Evolutionary conservation across 1,284 basidiomycete genomes (phyloP).

Genomic region (Malassezia japonica): DNA sequence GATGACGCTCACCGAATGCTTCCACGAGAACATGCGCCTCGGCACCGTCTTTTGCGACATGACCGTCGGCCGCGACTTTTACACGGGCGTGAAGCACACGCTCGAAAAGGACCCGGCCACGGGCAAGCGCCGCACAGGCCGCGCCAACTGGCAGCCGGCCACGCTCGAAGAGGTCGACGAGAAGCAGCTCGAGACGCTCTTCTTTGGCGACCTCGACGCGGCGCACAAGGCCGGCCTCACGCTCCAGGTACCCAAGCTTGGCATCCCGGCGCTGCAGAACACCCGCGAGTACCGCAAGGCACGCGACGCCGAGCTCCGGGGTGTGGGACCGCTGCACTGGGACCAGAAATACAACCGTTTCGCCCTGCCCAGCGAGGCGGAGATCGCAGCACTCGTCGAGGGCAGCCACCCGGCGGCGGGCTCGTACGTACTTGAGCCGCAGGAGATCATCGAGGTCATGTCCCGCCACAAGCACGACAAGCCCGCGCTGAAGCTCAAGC

Average conservation of each 20-base stretch:
- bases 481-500: slow-evolving; percentile 29
- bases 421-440: slow-evolving; percentile 21
- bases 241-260: slow-evolving; percentile 24
- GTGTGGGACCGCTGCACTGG: slow-evolving; percentile 37
- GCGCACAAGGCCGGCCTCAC: slow-evolving; percentile 28
- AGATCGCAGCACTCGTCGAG: slow-evolving; percentile 32
- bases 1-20: slow-evolving; percentile 31
- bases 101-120: slow-evolving; percentile 38
- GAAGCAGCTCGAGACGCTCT: slow-evolving; percentile 22
- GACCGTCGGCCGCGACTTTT: slow-evolving; percentile 47
- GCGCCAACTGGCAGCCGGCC: slow-evolving; percentile 29
- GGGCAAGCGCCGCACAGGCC: slow-evolving; percentile 34
- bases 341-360: slow-evolving; percentile 33
- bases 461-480: slow-evolving; percentile 26
- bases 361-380: slow-evolving; percentile 42
- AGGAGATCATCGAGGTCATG: slow-evolving; percentile 25
- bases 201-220: slow-evolving; percentile 29
- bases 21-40: slow-evolving; percentile 42
- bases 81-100: slow-evolving; percentile 38
- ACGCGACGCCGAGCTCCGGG: slow-evolving; percentile 25
- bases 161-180: slow-evolving; percentile 35
- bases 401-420: slow-evolving; percentile 40
- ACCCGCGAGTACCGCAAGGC: slow-evolving; percentile 21
- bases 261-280: slow-evolving; percentile 15
- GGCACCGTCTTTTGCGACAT: slow-evolving; percentile 46